Evolutionary conservation across 192 early-diverging fungal species (phyloP).

Genomic region (Rhizophagus sp.): DNA sequence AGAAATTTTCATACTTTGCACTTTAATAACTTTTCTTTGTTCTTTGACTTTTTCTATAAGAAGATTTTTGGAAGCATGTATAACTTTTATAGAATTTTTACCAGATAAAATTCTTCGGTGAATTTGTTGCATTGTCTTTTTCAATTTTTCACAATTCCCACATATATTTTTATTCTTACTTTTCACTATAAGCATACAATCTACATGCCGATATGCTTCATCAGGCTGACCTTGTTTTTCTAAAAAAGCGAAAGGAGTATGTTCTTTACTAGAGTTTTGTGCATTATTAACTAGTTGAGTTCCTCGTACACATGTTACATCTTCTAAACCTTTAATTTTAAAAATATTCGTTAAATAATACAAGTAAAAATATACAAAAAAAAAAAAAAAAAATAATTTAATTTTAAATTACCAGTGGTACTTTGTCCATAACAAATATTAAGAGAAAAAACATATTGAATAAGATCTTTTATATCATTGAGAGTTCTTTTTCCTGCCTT

Average conservation of each 20-base stretch:
- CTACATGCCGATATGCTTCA: background rate
- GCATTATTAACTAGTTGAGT: too few relatives aligned
- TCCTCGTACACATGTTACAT: too few relatives aligned
- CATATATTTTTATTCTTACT: background rate
- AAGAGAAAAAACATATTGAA: too few relatives aligned
- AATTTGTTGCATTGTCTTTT: too few relatives aligned
- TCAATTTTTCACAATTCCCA: background rate
- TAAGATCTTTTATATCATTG: too few relatives aligned
- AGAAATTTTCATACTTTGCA: background rate
- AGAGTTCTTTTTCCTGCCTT: too few relatives aligned
- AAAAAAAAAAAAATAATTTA: too few relatives aligned
- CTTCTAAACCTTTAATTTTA: too few relatives aligned
- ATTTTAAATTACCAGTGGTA: background rate
- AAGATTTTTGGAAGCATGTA: background rate
- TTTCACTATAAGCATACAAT: constrained; percentile 7
- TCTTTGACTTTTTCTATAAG: background rate
- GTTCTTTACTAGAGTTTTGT: too few relatives aligned
- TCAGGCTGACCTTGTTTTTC: background rate
- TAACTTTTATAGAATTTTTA: background rate
- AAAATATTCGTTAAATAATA: too few relatives aligned
- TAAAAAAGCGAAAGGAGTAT: background rate
- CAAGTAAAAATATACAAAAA: too few relatives aligned
- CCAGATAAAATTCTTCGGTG: too few relatives aligned
- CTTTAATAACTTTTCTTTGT: constrained; percentile 4
- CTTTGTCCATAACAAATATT: background rate